Evolutionary conservation across 352 stramenopile genomes (phyloP), one percentile per base, ranked within the genome.

Genomic region (Phytophthora pseudosyringae): DNA sequence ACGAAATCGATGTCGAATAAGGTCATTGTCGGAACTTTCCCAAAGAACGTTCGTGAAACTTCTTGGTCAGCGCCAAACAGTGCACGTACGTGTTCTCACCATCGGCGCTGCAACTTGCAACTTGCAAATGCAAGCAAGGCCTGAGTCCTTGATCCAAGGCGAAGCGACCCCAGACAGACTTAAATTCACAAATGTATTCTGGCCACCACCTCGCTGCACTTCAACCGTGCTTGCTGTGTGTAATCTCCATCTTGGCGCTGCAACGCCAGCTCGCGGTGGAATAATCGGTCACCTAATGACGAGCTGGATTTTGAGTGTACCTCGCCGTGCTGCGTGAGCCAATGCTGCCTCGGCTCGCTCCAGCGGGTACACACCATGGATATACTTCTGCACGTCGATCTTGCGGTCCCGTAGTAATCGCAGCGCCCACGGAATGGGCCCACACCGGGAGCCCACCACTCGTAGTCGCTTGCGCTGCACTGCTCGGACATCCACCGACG

Each of bases 371-470:
- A 80, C 75, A 29, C 76, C 83, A 48, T 81, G 69, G 58, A 89
- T 83, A 65, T 85, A 86, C 59, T 89, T 90, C 18, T 86, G 69
- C 54, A 91, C 76, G 56, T 88, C 74, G 28, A 93, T 67, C 25
- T 75, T 75, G 31, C 69, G 64, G 44, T 76, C 63, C 4, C 55
- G 67, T 48, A 94, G 67, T 56, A 91, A 76, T 39, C 67, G 56
- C 29, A 93, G 28, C 26, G 85, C 85, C 61, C 73, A 76, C 16
- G 65, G 64, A 60, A 94, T 81, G 3, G 83, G 81, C 1, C 85
- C 85, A 63, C 85, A 94, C 3, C 85, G 80, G 7, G 83, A 91
- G 26, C 85, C 85, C 18, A 89, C 51, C 4, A 94, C 54, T 29
- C 71, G 66, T 44, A 88, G 63, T 36, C 66, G 66, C 64, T 89